Evolutionary conservation across 169 alveolate species (phyloP), one percentile per base, ranked within the genome.

Genomic region (Cryptosporidium sp.): DNA sequence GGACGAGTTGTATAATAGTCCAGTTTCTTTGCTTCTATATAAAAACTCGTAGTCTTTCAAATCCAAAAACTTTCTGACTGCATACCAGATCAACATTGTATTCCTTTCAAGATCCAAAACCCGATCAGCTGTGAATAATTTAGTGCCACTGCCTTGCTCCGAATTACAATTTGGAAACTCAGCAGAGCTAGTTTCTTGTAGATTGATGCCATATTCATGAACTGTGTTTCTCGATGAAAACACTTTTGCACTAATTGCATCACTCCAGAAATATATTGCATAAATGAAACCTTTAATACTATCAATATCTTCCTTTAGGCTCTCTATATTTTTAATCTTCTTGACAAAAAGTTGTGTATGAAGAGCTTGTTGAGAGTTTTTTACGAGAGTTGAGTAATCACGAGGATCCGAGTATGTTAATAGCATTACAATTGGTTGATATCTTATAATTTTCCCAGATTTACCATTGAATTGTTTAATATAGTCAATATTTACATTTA

Each of bases 221-320:
- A 39, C 4, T n/a, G 21, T 0, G 4, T 59, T 67, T 33, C 35
- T 31, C 2, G 74, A 37, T 80, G 80, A 43, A 62, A 16, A 31
- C 2, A 55, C 70, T 39, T 26, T 45, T 29, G 89, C 65, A 80
- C 26, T 80, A 43, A 80, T 80, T 62, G 80, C 75, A 65, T 80
- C 89, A 26, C 89, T 80, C 89, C 89, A 80, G 35, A 80, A 62
- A 50, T 80, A 80, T n/a, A 80, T 59, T n/a, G 89, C 89, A 62
- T 61, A 23, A 3, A 80, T 65, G 41, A 80, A 62, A 9, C 89
- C 89, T 26, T 67, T 80, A 39, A 80, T 65, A 2, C 75, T 80
- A 14, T 80, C 89, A 26, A 80, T 59, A 29, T 80, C 89, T 41
- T 62, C 89, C 65, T 65, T 80, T 65, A 80, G 45, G 18, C 48